These are phyloP conservation scores for Penicillium brevicompactum DNA, from an alignment of 2,329 filamentous ascomycete species.

Conservation along the genomic window DNA sequence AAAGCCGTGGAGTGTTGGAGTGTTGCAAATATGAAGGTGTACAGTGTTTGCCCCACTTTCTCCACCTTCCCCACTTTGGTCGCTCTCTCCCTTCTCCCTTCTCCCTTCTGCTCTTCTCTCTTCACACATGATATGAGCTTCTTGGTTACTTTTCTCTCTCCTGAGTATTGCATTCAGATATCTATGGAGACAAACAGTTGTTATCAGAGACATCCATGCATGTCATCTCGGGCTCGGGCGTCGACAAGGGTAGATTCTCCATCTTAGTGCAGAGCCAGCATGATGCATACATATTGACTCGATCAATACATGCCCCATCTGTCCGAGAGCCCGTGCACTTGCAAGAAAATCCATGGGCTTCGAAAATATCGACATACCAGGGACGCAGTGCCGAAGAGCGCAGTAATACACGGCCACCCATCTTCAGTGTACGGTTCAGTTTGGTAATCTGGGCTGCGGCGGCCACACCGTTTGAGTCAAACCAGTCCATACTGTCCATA, in stretches of 20 bases:
- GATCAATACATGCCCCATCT: neutral
- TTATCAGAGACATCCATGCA: neutral
- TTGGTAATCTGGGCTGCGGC: neutral
- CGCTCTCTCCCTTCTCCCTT: neutral
- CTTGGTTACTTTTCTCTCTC: neutral
- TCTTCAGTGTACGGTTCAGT: neutral
- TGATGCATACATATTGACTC: constrained; percentile 43
- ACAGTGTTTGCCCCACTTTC: no score
- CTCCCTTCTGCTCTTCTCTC: neutral
- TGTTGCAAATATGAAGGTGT: no score
- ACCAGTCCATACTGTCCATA: constrained; percentile 1
- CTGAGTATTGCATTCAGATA: neutral
- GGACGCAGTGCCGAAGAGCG: neutral
- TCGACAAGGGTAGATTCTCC: neutral
- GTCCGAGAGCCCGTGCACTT: neutral
- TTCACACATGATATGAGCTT: neutral
- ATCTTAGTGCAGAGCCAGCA: constrained; percentile 72
- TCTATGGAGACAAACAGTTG: neutral
- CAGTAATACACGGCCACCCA: neutral
- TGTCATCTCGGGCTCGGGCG: neutral
- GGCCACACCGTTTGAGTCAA: neutral
- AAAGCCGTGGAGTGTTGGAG: no score
- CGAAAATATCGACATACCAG: neutral
- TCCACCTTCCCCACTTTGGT: neutral
- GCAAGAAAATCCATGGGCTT: neutral